Evolutionary conservation across 2,329 filamentous ascomycete species (phyloP), one percentile per base, ranked within the genome.

Genomic region (Phoma sp.): DNA sequence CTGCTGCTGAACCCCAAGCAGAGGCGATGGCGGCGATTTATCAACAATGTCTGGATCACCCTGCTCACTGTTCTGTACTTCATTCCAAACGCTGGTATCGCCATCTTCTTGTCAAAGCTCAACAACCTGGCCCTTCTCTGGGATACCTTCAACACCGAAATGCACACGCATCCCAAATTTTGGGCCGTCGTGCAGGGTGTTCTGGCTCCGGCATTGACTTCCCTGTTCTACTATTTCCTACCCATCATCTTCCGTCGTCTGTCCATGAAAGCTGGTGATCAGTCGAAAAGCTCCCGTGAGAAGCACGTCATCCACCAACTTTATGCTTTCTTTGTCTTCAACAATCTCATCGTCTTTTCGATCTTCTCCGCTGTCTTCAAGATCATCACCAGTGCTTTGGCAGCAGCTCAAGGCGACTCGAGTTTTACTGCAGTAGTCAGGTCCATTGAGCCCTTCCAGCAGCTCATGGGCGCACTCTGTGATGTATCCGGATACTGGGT

Each of bases 261-360:
- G 33, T 89, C 92, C 6, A 88, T 92, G 57, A 85, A 85, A 63
- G 90, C 91, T 4, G 95, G 95, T 61, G 94, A 98, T 71, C 84
- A 90, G 62, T 96, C 92, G 43, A 99, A 98, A 78, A 96, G 91
- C 0, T 91, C 91, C 24, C 87, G 95, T 50, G 95, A 99, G 74
- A 85, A 92, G 27, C 94, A 98, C 74, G 95, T 99, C 47, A 84
- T 95, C 55, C 88, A 86, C 60, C 96, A 96, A 75, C 83, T 99
- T 2, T 99, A 96, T 77, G 85, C 90, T 17, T 99, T 99, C 79
- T 99, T 99, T 76, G 85, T 97, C 47, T 92, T 99, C 82, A 99
- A 99, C 84, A 98, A 98, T 71, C 77, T 99, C 51, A 81, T 99
- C 63, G 88, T 98, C 54, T 98, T 98, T 76, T 97, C 93, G 10